Evolutionary conservation across 345 rosid genomes (phyloP).

Genomic region (Eucalyptus rudis): DNA sequence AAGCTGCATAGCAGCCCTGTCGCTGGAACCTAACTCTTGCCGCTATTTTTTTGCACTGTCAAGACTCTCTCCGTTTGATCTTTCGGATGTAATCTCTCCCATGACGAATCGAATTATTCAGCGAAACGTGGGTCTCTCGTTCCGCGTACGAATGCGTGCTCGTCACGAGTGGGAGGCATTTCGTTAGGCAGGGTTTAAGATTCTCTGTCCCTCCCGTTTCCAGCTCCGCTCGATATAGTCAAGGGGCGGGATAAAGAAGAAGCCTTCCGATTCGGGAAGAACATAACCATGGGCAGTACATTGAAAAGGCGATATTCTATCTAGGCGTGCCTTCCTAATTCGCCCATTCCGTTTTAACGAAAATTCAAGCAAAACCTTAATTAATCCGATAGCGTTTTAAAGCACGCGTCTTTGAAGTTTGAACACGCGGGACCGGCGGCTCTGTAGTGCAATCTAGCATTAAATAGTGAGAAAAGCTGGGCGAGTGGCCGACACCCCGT

Average conservation of each 20-base stretch:
- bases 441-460: not conserved
- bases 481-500: not conserved
- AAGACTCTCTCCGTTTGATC: not conserved
- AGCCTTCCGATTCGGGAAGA: not conserved
- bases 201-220: not conserved
- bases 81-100: not conserved
- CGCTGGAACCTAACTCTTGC: not conserved
- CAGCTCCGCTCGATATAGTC: not conserved
- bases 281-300: not conserved
- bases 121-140: not conserved
- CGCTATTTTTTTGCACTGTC: not conserved
- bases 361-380: not conserved
- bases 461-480: not conserved
- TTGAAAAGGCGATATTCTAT: not conserved
- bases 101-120: not conserved
- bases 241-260: not conserved
- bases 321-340: not conserved
- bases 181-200: not conserved
- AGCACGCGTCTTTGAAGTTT: not conserved
- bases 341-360: not conserved
- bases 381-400: not conserved
- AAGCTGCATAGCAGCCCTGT: not conserved
- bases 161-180: not conserved
- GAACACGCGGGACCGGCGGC: not conserved
- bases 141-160: not conserved